Percentiles rank a stretch among this genome's conserved stretches.
These are phyloP conservation scores for Solanum dulcamara DNA, from an alignment of 257 asterid genomes.

Conservation along the genomic window DNA sequence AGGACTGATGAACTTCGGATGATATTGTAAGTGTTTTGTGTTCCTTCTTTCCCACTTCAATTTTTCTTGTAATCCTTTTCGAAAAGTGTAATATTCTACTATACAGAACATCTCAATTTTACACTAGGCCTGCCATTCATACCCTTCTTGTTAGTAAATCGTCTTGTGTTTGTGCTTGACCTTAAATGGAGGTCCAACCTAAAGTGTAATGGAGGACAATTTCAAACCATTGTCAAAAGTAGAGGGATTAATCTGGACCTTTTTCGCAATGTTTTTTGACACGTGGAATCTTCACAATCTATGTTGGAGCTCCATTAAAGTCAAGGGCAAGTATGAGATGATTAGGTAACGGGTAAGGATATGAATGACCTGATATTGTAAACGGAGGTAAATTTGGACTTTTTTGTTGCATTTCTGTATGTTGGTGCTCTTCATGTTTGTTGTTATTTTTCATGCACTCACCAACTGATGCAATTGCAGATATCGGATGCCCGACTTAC, in stretches of 20 bases:
- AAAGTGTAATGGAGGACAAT: background rate
- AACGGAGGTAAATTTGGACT: background rate
- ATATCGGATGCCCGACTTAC: background rate
- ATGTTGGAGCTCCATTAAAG: background rate
- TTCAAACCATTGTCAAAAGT: background rate
- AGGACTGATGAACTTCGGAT: background rate
- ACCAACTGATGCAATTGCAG: background rate
- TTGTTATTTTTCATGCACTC: background rate
- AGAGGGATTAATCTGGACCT: background rate
- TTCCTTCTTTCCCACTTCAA: background rate
- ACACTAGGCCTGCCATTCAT: background rate
- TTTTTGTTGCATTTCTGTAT: background rate
- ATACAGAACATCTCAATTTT: background rate
- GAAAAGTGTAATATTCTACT: background rate
- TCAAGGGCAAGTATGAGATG: background rate
- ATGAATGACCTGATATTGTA: background rate
- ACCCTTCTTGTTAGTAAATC: background rate
- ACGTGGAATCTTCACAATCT: background rate
- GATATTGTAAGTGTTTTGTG: background rate
- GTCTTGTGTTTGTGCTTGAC: background rate
- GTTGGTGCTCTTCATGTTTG: background rate
- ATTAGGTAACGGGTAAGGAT: background rate
- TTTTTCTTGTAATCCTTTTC: background rate
- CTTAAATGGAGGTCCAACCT: background rate
- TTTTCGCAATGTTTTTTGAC: background rate